A percentile compares a stretch with the other conserved stretches of the same genome.
These are phyloP conservation scores for Meyerozyma athensensis DNA, from an alignment of 1,139 yeast species.

Conservation along the genomic window DNA sequence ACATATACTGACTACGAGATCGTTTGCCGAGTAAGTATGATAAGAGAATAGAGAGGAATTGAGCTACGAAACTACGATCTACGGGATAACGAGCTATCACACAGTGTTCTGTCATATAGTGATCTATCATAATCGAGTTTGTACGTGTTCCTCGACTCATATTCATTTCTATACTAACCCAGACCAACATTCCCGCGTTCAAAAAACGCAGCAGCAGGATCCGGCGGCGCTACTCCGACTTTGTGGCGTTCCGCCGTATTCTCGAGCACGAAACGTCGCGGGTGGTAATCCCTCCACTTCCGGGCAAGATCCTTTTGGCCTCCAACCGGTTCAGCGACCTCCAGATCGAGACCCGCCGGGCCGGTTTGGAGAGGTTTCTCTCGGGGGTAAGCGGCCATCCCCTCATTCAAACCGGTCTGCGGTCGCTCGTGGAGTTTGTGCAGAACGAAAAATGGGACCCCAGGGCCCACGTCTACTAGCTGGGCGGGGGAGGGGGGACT, in stretches of 20 bases:
- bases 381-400: conserved; percentile 91
- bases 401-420: conserved; percentile 83
- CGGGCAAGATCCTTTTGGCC: conserved; percentile 74
- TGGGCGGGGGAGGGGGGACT: too few relatives aligned
- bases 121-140: too few relatives aligned
- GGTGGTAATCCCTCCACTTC: conserved; percentile 81
- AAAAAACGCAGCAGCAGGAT: conserved; percentile 62
- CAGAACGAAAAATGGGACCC: conserved; percentile 85
- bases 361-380: conserved; percentile 78
- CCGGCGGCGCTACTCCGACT: conserved; percentile 85
- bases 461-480: conserved; percentile 19
- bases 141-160: too few relatives aligned
- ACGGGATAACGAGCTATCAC: too few relatives aligned
- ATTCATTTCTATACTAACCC: conserved; percentile 12
- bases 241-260: conserved; percentile 72
- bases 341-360: conserved; percentile 77
- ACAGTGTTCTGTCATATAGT: too few relatives aligned
- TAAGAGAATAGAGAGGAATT: too few relatives aligned
- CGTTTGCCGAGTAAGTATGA: conserved; percentile 54
- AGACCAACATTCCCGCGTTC: conserved; percentile 82
- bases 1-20: conserved; percentile 91
- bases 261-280: conserved; percentile 71
- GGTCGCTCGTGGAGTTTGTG: conserved; percentile 74
- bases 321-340: conserved; percentile 75
- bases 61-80: too few relatives aligned